A percentile compares a stretch with the other conserved stretches of the same genome.
Conservation (phyloP, 1,139 yeast species). For the Petasospora fabianii region DNA sequence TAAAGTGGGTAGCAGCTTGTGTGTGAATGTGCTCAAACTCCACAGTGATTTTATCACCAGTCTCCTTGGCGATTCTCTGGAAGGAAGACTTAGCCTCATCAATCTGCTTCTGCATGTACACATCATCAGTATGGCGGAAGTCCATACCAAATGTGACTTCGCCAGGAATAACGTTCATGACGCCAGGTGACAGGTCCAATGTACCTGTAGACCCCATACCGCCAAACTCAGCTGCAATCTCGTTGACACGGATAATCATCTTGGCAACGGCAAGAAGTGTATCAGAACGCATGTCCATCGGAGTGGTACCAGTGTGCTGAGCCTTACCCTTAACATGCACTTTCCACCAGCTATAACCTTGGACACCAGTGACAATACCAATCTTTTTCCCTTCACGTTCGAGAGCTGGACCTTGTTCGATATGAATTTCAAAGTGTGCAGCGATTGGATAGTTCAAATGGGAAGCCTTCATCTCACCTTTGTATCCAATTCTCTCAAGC, state of each 20-base stretch:
- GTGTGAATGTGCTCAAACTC: slow-evolving; percentile 41
- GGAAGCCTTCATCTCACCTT: slow-evolving; percentile 48
- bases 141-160: slow-evolving; percentile 55
- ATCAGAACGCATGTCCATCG: slow-evolving; percentile 59
- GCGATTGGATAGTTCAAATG: slow-evolving; percentile 52
- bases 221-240: slow-evolving; percentile 46
- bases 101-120: slow-evolving; percentile 37
- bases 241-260: slow-evolving; percentile 53
- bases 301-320: slow-evolving; percentile 74
- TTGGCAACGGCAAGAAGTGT: slow-evolving; percentile 56
- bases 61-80: slow-evolving; percentile 33
- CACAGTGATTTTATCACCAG: slow-evolving; percentile 35
- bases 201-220: slow-evolving; percentile 63
- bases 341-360: slow-evolving; percentile 62
- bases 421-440: slow-evolving; percentile 71
- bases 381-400: slow-evolving; percentile 53
- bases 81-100: slow-evolving; percentile 40
- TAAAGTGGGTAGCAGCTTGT: slow-evolving; percentile 56
- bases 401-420: slow-evolving; percentile 72
- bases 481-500: slow-evolving; percentile 57
- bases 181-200: slow-evolving; percentile 51
- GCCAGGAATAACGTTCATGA: slow-evolving; percentile 66
- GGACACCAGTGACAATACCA: slow-evolving; percentile 66
- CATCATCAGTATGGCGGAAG: slow-evolving; percentile 53
- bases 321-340: slow-evolving; percentile 56